Evolutionary conservation across 805 yeast species (phyloP).

Genomic region (Lipomyces starkeyi): DNA sequence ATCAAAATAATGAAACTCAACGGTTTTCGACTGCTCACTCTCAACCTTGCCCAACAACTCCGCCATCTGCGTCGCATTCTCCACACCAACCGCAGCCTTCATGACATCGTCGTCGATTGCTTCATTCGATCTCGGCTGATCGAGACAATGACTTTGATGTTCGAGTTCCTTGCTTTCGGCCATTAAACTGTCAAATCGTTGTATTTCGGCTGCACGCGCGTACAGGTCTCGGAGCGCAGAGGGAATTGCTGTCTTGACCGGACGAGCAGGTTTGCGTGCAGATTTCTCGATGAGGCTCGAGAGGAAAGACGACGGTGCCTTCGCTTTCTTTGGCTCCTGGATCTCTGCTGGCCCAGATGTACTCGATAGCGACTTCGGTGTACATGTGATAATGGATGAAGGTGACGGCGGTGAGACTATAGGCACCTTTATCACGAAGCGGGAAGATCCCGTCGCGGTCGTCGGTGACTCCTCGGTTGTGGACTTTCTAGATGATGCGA

Average conservation of each 20-base stretch:
- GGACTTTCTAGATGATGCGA: background rate
- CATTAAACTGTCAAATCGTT: background rate
- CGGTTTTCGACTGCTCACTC: background rate
- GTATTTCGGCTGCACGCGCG: background rate
- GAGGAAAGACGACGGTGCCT: background rate
- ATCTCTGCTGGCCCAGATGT: background rate
- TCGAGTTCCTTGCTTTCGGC: slow-evolving; percentile 1
- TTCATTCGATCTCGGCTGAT: background rate
- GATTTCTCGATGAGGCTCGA: background rate
- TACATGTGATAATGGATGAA: background rate
- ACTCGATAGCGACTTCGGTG: background rate
- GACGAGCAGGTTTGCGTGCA: background rate
- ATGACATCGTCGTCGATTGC: background rate
- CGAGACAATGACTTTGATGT: slow-evolving; percentile 1
- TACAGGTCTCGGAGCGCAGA: background rate
- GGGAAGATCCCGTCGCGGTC: background rate
- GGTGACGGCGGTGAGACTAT: background rate
- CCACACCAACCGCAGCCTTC: slow-evolving; percentile 10
- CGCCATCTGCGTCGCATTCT: slow-evolving; percentile 11
- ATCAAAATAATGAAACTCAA: slow-evolving; percentile 12
- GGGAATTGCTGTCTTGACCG: background rate
- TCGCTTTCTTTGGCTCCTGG: background rate
- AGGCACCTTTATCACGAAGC: background rate
- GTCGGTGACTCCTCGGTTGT: background rate
- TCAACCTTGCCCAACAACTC: background rate